phyloP scores from a whole-genome alignment of 192 early-diverging fungal species.

The Backusella parvicylindrica region DNA sequence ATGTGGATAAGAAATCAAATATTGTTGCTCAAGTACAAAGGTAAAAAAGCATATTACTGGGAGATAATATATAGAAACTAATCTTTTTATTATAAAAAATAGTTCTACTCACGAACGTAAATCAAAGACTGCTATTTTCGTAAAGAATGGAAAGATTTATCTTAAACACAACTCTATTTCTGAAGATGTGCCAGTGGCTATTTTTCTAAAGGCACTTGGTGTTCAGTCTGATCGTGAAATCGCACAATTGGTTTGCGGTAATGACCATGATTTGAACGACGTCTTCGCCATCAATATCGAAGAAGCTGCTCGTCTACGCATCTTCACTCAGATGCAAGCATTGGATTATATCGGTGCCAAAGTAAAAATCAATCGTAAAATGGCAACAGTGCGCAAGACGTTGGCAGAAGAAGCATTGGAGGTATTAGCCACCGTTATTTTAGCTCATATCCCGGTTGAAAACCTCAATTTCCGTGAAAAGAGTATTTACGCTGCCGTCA shows the following conservation, averaged over 20 bases:
- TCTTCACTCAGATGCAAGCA: conserved; percentile 91
- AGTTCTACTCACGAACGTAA: conserved; percentile 92
- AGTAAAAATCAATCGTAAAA: conserved; percentile 64
- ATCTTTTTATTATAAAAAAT: neutral
- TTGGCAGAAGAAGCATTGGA: conserved; percentile 85
- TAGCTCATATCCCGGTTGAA: conserved; percentile 89
- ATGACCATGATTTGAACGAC: conserved; percentile 76
- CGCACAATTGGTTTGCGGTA: conserved; percentile 86
- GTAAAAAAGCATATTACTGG: conserved; percentile 20
- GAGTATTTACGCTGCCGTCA: conserved; percentile 88
- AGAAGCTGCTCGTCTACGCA: conserved; percentile 66
- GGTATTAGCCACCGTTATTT: conserved; percentile 78
- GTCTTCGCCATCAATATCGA: conserved; percentile 86
- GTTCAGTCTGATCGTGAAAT: conserved; percentile 95
- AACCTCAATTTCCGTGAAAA: conserved; percentile 88
- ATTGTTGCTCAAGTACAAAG: conserved; percentile 84
- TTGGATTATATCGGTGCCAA: conserved; percentile 84
- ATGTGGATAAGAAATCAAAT: conserved; percentile 74
- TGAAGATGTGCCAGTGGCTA: conserved; percentile 83
- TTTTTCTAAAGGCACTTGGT: conserved; percentile 92
- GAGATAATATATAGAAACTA: neutral
- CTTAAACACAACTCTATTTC: conserved; percentile 89
- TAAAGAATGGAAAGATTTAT: conserved; percentile 66
- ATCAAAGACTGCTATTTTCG: conserved; percentile 83
- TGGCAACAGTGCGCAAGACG: conserved; percentile 46